Percentiles rank a stretch among this genome's conserved stretches.
Evolutionary conservation across 257 asterid species (phyloP).

Genomic region (Primulina tabacum): DNA sequence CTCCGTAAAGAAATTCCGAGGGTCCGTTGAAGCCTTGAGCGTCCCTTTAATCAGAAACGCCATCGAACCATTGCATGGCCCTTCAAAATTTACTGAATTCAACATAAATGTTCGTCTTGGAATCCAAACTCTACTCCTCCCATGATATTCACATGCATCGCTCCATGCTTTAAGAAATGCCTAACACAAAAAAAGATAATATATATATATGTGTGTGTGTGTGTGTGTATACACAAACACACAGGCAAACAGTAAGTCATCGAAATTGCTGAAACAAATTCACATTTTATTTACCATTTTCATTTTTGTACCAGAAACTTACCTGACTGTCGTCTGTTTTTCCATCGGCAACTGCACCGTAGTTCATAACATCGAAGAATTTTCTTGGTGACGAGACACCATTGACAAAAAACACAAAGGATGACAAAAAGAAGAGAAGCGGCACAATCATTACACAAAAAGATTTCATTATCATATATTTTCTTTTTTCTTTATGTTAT

Average conservation of each 20-base stretch:
- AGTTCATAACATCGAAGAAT: conserved; percentile 37
- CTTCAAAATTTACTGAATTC: conserved; percentile 41
- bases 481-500: too few relatives aligned
- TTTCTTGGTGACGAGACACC: conserved; percentile 11
- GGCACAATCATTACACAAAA: background rate
- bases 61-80: conserved; percentile 47
- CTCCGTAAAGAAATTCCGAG: conserved; percentile 21
- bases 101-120: conserved; percentile 47
- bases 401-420: conserved; percentile 22
- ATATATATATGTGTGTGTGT: too few relatives aligned
- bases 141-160: conserved; percentile 48
- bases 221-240: too few relatives aligned
- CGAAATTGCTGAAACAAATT: too few relatives aligned
- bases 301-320: background rate
- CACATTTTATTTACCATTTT: background rate
- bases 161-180: conserved; percentile 65
- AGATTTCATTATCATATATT: too few relatives aligned
- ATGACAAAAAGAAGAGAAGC: conserved; percentile 19
- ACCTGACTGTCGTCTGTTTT: conserved; percentile 26
- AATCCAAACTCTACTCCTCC: conserved; percentile 42
- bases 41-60: conserved; percentile 41
- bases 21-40: conserved; percentile 47
- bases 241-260: background rate
- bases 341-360: conserved; percentile 60
- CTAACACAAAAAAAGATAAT: conserved; percentile 24